Conservation (phyloP, 352 stramenopile genomes). For the Thraustochytrium striatum region DNA sequence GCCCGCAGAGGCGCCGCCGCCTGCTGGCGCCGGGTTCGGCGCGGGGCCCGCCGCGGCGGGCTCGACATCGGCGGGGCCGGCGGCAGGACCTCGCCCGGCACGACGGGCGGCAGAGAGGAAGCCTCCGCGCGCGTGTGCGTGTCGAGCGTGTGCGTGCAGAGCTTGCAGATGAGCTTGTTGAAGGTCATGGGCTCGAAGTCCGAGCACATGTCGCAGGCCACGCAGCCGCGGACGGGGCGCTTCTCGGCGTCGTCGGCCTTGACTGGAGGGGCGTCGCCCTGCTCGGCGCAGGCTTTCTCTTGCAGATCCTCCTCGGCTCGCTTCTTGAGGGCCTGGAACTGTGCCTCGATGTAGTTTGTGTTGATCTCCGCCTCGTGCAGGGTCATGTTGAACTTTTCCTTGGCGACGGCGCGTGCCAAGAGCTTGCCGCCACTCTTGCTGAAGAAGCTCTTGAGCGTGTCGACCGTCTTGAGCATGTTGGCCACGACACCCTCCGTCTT, state of each 20-base stretch:
- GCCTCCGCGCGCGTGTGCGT: too few relatives aligned
- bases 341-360: slow-evolving; percentile 9
- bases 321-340: slow-evolving; percentile 34
- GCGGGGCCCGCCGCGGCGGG: too few relatives aligned
- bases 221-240: background rate
- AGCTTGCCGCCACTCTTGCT: background rate
- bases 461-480: background rate
- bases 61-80: background rate
- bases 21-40: background rate
- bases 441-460: slow-evolving; percentile 35
- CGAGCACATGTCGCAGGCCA: slow-evolving; percentile 17
- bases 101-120: too few relatives aligned
- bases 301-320: background rate
- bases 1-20: background rate
- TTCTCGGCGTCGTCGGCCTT: background rate
- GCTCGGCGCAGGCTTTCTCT: background rate
- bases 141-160: slow-evolving; percentile 3
- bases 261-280: background rate
- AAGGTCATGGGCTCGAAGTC: slow-evolving; percentile 17
- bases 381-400: slow-evolving; percentile 16
- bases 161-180: slow-evolving; percentile 24
- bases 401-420: background rate
- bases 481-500: slow-evolving; percentile 10
- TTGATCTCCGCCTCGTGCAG: slow-evolving; percentile 35
- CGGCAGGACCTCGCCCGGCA: background rate